phyloP scores from a whole-genome alignment of 2,329 filamentous ascomycete species.

The Exophiala mesophila region DNA sequence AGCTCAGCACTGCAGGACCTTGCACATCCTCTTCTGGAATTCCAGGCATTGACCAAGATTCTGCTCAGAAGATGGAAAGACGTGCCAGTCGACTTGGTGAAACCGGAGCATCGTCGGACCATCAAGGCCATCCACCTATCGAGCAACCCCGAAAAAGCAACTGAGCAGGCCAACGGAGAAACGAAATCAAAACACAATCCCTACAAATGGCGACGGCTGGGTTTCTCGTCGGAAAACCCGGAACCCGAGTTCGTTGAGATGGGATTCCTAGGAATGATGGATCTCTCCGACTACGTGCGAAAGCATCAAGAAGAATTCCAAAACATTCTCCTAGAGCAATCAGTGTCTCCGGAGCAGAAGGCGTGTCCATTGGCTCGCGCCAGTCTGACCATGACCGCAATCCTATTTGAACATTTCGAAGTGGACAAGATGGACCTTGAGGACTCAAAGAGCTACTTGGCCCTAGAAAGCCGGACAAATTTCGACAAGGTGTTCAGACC shows the following conservation, averaged over 20 bases:
- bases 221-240: slow-evolving; percentile 87
- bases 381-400: slow-evolving; percentile 78
- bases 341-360: slow-evolving; percentile 62
- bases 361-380: slow-evolving; percentile 84
- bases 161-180: slow-evolving; percentile 35
- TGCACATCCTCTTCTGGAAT: slow-evolving; percentile 84
- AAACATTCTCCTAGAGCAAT: slow-evolving; percentile 86
- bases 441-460: slow-evolving; percentile 69
- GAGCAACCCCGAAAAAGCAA: slow-evolving; percentile 63
- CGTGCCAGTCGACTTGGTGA: slow-evolving; percentile 76
- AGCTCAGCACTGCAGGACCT: slow-evolving; percentile 86
- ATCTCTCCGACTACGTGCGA: slow-evolving; percentile 85
- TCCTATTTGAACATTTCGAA: slow-evolving; percentile 93
- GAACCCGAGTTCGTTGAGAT: slow-evolving; percentile 77
- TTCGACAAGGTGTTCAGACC: slow-evolving; percentile 85
- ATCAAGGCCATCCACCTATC: slow-evolving; percentile 81
- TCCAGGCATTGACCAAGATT: slow-evolving; percentile 85
- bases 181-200: slow-evolving; percentile 65
- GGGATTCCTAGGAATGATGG: slow-evolving; percentile 95
- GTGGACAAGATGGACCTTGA: slow-evolving; percentile 78
- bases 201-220: slow-evolving; percentile 87
- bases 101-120: slow-evolving; percentile 79
- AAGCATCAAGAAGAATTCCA: slow-evolving; percentile 91
- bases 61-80: slow-evolving; percentile 84
- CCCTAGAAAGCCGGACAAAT: slow-evolving; percentile 68